Percentiles rank a stretch among this genome's conserved stretches.
These are phyloP conservation scores for Nicotiana knightiana DNA, from an alignment of 257 asterid genomes.

Conservation along the genomic window DNA sequence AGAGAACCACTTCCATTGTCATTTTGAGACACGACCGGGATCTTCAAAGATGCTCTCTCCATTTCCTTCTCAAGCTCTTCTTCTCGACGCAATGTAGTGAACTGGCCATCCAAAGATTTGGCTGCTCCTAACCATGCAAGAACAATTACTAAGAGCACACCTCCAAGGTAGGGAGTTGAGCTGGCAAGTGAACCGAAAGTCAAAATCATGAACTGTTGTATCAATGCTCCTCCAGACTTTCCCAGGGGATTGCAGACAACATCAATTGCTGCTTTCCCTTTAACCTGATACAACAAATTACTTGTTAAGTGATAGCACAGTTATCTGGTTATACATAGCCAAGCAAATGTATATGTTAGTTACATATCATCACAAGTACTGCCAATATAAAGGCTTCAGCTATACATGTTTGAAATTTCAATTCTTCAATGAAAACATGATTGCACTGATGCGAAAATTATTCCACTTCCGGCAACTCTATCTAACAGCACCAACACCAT, in stretches of 20 bases:
- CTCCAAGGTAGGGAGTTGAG: slow-evolving; percentile 96
- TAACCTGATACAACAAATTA: slow-evolving; percentile 43
- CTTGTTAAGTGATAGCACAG: neutral
- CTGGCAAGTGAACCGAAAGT: slow-evolving; percentile 90
- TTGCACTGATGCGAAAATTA: neutral
- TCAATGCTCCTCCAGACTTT: slow-evolving; percentile 93
- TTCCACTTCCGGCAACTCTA: neutral
- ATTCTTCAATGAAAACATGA: neutral
- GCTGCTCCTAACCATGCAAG: slow-evolving; percentile 94
- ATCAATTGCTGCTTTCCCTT: slow-evolving; percentile 97
- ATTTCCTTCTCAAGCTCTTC: slow-evolving; percentile 95
- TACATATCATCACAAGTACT: neutral
- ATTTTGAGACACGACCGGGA: slow-evolving; percentile 39
- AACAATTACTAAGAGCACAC: slow-evolving; percentile 73
- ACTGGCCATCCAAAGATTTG: slow-evolving; percentile 73
- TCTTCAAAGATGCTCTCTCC: slow-evolving; percentile 76
- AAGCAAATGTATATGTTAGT: neutral
- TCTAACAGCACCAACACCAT: neutral
- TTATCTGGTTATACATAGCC: neutral
- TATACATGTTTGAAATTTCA: neutral
- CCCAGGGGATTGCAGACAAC: slow-evolving; percentile 97
- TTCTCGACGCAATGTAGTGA: slow-evolving; percentile 73
- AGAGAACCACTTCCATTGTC: slow-evolving; percentile 37
- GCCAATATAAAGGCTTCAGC: neutral
- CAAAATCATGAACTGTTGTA: slow-evolving; percentile 93